phyloP scores from a whole-genome alignment of 306 rosid species.

The Vachellia pachyceras region DNA sequence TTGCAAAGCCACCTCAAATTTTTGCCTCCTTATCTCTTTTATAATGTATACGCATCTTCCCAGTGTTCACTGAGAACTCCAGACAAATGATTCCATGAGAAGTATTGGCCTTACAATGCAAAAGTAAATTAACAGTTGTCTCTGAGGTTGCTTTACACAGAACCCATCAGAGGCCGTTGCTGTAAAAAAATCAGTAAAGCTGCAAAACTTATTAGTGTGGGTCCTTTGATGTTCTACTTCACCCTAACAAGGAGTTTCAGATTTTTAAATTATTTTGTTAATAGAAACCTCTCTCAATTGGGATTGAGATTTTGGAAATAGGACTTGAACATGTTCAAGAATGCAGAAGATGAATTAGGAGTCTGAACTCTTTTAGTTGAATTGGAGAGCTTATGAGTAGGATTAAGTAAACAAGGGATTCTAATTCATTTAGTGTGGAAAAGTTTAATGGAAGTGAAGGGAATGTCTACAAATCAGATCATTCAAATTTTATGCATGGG shows the following conservation, averaged over 20 bases:
- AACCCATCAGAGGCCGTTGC: neutral
- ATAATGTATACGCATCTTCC: neutral
- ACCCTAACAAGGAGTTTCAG: neutral
- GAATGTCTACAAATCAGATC: slow-evolving; percentile 22
- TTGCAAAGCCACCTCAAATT: neutral
- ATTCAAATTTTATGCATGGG: slow-evolving; percentile 9
- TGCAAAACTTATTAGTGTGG: neutral
- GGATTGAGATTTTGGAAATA: neutral
- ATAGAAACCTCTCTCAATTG: neutral
- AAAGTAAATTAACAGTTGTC: neutral
- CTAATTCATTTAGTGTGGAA: neutral
- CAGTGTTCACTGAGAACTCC: neutral
- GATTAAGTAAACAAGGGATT: neutral
- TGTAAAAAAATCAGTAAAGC: neutral
- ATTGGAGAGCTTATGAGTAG: neutral
- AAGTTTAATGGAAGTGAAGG: slow-evolving; percentile 32
- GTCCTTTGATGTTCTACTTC: neutral
- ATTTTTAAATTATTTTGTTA: neutral
- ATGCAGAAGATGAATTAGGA: neutral
- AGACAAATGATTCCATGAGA: neutral
- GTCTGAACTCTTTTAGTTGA: neutral
- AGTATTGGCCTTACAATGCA: neutral
- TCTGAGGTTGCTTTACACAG: neutral
- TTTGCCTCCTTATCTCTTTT: neutral
- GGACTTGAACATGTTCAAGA: neutral